Base-by-base conservation (phyloP, 768 basidiomycete species). In the Sarcomyxa edulis region DNA sequence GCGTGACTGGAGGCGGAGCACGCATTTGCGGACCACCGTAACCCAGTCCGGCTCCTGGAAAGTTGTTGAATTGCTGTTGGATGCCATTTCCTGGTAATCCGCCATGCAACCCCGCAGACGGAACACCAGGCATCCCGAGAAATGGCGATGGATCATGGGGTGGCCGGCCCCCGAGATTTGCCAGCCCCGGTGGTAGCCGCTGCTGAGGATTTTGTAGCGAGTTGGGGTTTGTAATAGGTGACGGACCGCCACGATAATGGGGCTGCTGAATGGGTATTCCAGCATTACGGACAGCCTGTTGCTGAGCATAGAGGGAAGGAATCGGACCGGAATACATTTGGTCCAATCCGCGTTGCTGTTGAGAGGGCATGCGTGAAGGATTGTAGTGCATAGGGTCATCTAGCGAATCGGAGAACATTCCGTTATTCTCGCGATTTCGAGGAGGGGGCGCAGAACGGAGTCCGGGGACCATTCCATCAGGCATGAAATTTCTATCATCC, bases 381-480 rank as follows among this genome's bases (percentile, higher is more conserved):
- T 71, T 79, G 52, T 81, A 81, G 34, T 76, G 74, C 23, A 81
- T 49, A 0, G 70, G 55, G 16, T 89, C 87, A 26, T 82, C 80
- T 18, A 76, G 49, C 11, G 71, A 64, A 21, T 86, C 86, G 25
- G 72, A 57, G 49, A 74, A 79, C 39, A 77, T 61, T 3, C 65
- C 59, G 23, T 62, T 61, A 44, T 67, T 66, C 45, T 84, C 78
- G 32, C 83, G 70, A 51, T 62, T 71, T 44, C 84, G 73, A 39
- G 78, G 72, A 29, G 78, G 75, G 32, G 74, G 77, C 26, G 69
- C 71, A 21, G 81, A 71, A 26, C 88, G 80, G 22, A 91, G 69
- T 7, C 87, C 89, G 18, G 89, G 87, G 11, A 91, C 88, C 76
- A 91, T 78, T 20, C 84, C 84, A 59, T 91, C 85, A 7, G 88